Evolutionary conservation across 345 rosid genomes (phyloP).

Genomic region (Excoecaria agallocha): DNA sequence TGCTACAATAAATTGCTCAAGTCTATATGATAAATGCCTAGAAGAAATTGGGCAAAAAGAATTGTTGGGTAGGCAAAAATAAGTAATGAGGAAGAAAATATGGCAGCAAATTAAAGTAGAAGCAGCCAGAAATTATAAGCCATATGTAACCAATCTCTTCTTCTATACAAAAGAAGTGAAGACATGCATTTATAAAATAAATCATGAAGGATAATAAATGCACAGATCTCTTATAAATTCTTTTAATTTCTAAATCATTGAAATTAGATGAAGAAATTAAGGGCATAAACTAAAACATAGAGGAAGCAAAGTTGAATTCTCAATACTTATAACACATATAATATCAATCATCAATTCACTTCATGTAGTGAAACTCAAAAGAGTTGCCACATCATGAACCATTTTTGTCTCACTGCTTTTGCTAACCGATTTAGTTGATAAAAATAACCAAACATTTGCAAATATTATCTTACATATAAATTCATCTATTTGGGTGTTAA

Average conservation of each 20-base stretch:
- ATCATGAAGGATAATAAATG: too few relatives aligned
- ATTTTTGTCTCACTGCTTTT: background rate
- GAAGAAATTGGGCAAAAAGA: slow-evolving; percentile 30
- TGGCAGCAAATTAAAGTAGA: slow-evolving; percentile 57
- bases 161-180: too few relatives aligned
- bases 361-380: background rate
- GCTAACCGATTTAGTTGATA: too few relatives aligned
- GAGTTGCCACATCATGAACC: background rate
- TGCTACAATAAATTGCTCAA: slow-evolving; percentile 53
- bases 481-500: too few relatives aligned
- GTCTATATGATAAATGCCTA: slow-evolving; percentile 36
- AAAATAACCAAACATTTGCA: too few relatives aligned
- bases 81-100: slow-evolving; percentile 37
- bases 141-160: too few relatives aligned
- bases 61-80: slow-evolving; percentile 29
- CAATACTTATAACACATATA: background rate
- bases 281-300: background rate
- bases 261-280: background rate
- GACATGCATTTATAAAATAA: too few relatives aligned
- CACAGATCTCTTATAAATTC: background rate
- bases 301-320: background rate
- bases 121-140: too few relatives aligned
- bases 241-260: background rate
- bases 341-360: background rate
- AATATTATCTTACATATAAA: too few relatives aligned